Conservation (phyloP, 768 basidiomycete species). For the Leccinum rimulosum region DNA sequence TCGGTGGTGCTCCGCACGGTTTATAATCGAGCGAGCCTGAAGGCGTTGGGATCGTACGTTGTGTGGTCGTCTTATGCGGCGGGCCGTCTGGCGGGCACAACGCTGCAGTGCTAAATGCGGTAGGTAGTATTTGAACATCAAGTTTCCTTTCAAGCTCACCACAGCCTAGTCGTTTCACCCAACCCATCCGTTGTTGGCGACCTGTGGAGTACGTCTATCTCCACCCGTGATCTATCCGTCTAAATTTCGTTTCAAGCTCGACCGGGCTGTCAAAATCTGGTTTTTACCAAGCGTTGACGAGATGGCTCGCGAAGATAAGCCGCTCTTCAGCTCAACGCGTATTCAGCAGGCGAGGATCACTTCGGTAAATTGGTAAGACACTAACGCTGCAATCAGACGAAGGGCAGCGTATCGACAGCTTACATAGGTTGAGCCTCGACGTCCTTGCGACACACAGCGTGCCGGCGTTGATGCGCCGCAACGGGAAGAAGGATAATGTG, state of each 20-base stretch:
- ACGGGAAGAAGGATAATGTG: conserved; percentile 19
- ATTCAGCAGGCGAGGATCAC: conserved; percentile 66
- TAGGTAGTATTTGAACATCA: conserved; percentile 28
- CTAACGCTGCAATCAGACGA: background rate
- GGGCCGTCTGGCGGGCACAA: conserved; percentile 72
- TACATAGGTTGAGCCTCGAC: conserved; percentile 54
- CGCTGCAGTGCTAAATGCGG: conserved; percentile 66
- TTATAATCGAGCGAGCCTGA: conserved; percentile 57
- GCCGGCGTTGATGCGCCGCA: conserved; percentile 44
- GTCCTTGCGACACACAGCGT: conserved; percentile 53
- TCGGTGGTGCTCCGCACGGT: conserved; percentile 69
- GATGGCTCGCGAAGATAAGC: conserved; percentile 67
- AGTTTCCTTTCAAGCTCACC: conserved; percentile 1
- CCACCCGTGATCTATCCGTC: background rate
- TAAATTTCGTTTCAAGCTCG: conserved; percentile 45
- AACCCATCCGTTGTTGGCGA: conserved; percentile 62
- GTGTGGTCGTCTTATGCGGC: conserved; percentile 63
- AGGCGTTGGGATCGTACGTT: conserved; percentile 57
- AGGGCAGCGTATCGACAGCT: background rate
- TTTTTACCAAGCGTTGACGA: conserved; percentile 41
- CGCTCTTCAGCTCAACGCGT: conserved; percentile 64
- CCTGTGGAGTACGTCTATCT: conserved; percentile 60
- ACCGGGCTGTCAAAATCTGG: conserved; percentile 78
- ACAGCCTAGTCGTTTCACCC: conserved; percentile 63
- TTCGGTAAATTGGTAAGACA: conserved; percentile 58